Evolutionary conservation across 176 grass and related monocot species (phyloP), one percentile per base, ranked within the genome.

Genomic region (Thinopyrum elongatum): DNA sequence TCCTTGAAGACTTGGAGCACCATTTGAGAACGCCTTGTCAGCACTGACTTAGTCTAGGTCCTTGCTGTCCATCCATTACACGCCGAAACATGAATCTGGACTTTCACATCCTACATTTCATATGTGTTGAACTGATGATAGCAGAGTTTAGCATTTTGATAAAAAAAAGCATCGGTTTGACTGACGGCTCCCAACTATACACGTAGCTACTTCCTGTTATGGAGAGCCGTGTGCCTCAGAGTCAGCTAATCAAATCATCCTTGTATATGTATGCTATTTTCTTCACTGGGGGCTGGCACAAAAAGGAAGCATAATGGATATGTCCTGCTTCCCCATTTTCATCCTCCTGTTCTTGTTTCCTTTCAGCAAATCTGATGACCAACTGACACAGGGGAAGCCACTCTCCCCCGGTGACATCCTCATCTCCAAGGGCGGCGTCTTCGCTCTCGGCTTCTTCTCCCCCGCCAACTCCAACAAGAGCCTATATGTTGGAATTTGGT

Each of bases 391-490:
- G 13, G 70, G 53, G 8, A 74, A 87, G 59, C 72, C 51, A 74
- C 82, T 89, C 30, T 72, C 77, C 14, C 3, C 75, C 1, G 49
- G 47, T 6, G 75, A 77, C 17, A 59, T 60, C 21, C 77, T 94
- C 49, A 2, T 91, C 59, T 94, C 89, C 10, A 34, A 81, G 0
- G 83, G 34, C 10, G 70, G 88, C 47, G 44, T 26, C 79, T 94
- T 94, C 42, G 86, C 69, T 36, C 34, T 94, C 2, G 92, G 92
- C 17, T 91, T 93, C 79, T 86, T 90, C 88, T 70, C 88, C n/a
- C 79, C 64, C 3, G 65, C 68, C 4, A 83, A 83, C 63, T 79
- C 88, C 3, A 83, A 0, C 22, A 8, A 7, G 12, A 61, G 13
- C 6, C 12, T 67, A 3, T 90, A 93, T 28, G 42, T 88, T 0